Conservation (phyloP, 139 green algal species). For the Chloropicon primus region DNA sequence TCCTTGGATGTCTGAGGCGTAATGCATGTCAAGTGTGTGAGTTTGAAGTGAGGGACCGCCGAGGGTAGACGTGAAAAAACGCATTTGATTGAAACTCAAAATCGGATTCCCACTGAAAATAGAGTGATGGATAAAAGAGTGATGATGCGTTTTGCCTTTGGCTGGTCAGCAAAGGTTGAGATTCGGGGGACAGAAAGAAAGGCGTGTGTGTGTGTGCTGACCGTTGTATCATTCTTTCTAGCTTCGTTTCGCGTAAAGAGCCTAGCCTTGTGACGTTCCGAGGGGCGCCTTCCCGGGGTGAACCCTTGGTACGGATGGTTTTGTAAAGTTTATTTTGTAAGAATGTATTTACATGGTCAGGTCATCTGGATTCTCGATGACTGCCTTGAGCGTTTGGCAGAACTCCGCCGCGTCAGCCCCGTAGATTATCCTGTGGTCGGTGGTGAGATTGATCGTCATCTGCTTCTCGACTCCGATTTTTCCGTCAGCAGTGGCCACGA, state of each 20-base stretch:
- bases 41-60: no score
- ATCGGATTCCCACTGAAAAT: not conserved
- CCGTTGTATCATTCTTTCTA: no score
- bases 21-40: not conserved
- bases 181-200: no score
- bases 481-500: slow-evolving; percentile 64
- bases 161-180: not conserved
- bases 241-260: no score
- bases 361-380: slow-evolving; percentile 77
- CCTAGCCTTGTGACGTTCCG: no score
- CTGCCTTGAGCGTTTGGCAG: slow-evolving; percentile 70
- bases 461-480: slow-evolving; percentile 81
- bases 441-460: slow-evolving; percentile 86
- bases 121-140: not conserved
- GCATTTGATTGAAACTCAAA: not conserved
- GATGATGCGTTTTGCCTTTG: not conserved
- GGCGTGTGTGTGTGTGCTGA: no score
- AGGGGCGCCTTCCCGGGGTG: no score
- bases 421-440: slow-evolving; percentile 93
- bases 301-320: not conserved
- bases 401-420: slow-evolving; percentile 85
- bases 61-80: no score
- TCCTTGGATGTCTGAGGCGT: not conserved
- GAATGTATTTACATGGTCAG: slow-evolving; percentile 43
- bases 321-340: not conserved